phyloP scores from a whole-genome alignment of 352 stramenopile species.

The Phytopythium mirpurense region DNA sequence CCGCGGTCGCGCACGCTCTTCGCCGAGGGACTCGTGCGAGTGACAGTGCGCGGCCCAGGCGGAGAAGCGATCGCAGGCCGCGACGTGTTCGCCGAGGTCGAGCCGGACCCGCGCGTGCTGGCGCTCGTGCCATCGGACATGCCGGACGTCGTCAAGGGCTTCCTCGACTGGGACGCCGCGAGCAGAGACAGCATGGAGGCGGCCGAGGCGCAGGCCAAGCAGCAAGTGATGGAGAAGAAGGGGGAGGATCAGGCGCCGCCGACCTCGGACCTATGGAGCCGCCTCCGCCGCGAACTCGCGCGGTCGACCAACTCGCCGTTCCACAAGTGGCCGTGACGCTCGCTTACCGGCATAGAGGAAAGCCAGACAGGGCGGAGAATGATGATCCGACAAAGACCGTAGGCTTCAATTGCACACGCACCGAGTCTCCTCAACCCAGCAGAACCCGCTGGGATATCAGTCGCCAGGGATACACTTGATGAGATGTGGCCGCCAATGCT shows the following conservation, averaged over 20 bases:
- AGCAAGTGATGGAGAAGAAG: slow-evolving; percentile 7
- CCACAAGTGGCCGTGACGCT: neutral
- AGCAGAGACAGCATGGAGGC: slow-evolving; percentile 22
- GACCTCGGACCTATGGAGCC: slow-evolving; percentile 14
- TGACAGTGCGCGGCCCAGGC: slow-evolving; percentile 2
- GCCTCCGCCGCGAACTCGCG: slow-evolving; percentile 17
- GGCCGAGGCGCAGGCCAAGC: slow-evolving; percentile 11
- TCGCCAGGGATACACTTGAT: neutral
- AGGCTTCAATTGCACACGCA: too few species aligned
- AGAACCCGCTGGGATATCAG: neutral
- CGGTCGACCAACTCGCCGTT: slow-evolving; percentile 20
- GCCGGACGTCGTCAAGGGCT: slow-evolving; percentile 23
- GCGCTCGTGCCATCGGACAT: slow-evolving; percentile 15
- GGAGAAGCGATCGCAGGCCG: slow-evolving; percentile 16
- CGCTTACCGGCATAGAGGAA: neutral
- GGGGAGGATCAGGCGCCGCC: slow-evolving; percentile 1
- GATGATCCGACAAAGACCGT: neutral
- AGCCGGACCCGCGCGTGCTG: slow-evolving; percentile 8
- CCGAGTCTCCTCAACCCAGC: too few species aligned
- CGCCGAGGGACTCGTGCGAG: slow-evolving; percentile 39
- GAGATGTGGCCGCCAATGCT: too few species aligned
- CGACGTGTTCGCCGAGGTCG: slow-evolving; percentile 20
- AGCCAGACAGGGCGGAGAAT: too few species aligned
- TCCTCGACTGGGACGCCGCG: slow-evolving; percentile 30
- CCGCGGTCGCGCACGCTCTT: slow-evolving; percentile 41